These are phyloP conservation scores for Trichosporon faecale DNA, from an alignment of 1,284 basidiomycete species.

Conservation along the genomic window DNA sequence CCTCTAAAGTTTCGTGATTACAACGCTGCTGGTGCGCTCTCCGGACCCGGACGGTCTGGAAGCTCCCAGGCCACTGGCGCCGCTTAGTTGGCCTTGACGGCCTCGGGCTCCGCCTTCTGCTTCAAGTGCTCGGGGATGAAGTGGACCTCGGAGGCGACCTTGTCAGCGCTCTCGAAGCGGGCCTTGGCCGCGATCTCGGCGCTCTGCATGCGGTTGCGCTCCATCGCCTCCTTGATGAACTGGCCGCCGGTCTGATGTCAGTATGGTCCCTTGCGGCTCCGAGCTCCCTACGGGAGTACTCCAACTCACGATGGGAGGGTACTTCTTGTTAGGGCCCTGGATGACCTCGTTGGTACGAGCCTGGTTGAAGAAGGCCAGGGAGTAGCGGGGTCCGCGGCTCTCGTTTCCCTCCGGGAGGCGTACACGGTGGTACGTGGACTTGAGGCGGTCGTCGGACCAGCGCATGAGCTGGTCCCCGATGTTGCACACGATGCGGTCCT, in stretches of 20 bases:
- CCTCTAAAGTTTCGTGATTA: not conserved
- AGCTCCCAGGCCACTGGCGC: not conserved
- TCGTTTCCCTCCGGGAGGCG: slow-evolving; percentile 33
- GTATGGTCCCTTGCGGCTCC: not conserved
- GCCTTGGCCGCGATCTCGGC: slow-evolving; percentile 31
- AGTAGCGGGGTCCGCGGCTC: slow-evolving; percentile 30
- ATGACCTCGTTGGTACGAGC: slow-evolving; percentile 32
- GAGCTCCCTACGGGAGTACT: no score
- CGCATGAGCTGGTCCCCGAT: slow-evolving; percentile 40
- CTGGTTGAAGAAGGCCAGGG: slow-evolving; percentile 43
- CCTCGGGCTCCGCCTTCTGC: not conserved
- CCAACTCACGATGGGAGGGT: slow-evolving; percentile 36
- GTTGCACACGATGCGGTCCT: slow-evolving; percentile 40
- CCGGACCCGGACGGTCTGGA: not conserved
- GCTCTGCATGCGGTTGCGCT: slow-evolving; percentile 35
- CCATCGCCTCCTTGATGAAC: slow-evolving; percentile 37
- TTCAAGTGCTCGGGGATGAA: slow-evolving; percentile 34
- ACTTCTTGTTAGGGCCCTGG: slow-evolving; percentile 38
- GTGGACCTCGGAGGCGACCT: slow-evolving; percentile 30
- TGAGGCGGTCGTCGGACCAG: slow-evolving; percentile 40
- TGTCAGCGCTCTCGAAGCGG: slow-evolving; percentile 20
- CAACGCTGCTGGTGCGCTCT: not conserved
- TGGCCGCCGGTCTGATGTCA: slow-evolving; percentile 32
- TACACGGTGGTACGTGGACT: slow-evolving; percentile 40
- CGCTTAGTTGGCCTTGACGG: not conserved